Base-by-base conservation (phyloP, 2,329 filamentous ascomycete genomes). In the Fusarium sp. region DNA sequence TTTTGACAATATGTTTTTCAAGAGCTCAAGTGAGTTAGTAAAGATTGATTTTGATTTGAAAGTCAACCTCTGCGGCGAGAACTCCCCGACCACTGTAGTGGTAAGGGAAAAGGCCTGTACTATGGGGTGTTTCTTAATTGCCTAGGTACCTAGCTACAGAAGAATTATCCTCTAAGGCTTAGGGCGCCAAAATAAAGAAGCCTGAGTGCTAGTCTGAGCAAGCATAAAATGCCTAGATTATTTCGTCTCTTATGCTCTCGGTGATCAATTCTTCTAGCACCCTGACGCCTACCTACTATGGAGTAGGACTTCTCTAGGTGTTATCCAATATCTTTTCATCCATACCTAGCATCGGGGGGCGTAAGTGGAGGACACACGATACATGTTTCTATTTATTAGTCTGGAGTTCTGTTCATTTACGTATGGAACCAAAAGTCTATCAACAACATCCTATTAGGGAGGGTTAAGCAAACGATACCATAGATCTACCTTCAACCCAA, bases 401-500 rank as follows among this genome's bases (percentile, higher is more conserved):
- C 18, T n/a, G 18, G 34, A 18, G 32, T 18, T 16, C 27, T 38
- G 16, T 38, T 38, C 34, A 38, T 12, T n/a, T 38, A 38, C 18
- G 11, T 38, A n/a, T 38, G 9, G 18, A 14, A 56, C 8, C 32
- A 7, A 15, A 43, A 32, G 12, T 71, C 38, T 53, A 55, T 63
- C 15, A 10, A 22, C 22, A 32, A 43, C 50, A 47, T 29, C 16
- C 8, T n/a, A 18, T 20, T 52, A n/a, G 7, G 25, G 20, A 42
- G 18, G 24, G 25, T 61, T 52, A 64, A 8, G 58, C 63, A 30
- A 53, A 66, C 44, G 69, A 61, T 43, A 69, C 53, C 59, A 64
- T 59, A 42, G 68, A 63, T 25, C 73, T 66, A 20, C 61, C 71
- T 20, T 72, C 73, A 18, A 61, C 40, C 63, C 62, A 68, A 27